These are phyloP conservation scores for Neurospora pannonica DNA, from an alignment of 495 filamentous ascomycete species.

Conservation along the genomic window DNA sequence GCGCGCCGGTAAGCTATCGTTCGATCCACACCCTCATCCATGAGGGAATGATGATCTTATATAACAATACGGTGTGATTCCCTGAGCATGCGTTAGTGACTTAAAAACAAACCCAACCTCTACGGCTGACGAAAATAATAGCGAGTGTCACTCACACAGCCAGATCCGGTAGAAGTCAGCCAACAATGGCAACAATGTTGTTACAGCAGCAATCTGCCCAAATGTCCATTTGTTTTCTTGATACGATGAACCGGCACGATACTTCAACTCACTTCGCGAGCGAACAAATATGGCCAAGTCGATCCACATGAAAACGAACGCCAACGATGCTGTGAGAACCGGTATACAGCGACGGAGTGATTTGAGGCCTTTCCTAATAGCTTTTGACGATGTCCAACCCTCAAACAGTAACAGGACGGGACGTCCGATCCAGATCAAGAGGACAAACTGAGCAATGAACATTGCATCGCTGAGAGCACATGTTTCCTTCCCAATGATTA, in stretches of 20 bases:
- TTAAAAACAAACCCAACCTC: not conserved
- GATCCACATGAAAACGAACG: not conserved
- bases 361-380: not conserved
- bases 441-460: not conserved
- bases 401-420: not conserved
- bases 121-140: not conserved
- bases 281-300: not conserved
- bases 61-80: not conserved
- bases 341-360: not conserved
- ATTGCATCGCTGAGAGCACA: not conserved
- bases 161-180: conserved; percentile 1
- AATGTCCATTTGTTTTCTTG: not conserved
- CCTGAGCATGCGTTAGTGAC: not conserved
- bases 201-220: not conserved
- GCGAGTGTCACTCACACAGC: not conserved
- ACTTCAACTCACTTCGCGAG: not conserved
- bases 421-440: not conserved
- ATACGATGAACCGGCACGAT: not conserved
- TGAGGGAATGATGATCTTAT: not conserved
- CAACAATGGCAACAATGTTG: not conserved
- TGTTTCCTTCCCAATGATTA: no score
- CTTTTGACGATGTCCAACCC: not conserved
- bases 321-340: not conserved
- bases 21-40: not conserved
- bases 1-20: not conserved